Evolutionary conservation across 75 land plant species (phyloP).

Genomic region (Cunninghamia lanceolata): DNA sequence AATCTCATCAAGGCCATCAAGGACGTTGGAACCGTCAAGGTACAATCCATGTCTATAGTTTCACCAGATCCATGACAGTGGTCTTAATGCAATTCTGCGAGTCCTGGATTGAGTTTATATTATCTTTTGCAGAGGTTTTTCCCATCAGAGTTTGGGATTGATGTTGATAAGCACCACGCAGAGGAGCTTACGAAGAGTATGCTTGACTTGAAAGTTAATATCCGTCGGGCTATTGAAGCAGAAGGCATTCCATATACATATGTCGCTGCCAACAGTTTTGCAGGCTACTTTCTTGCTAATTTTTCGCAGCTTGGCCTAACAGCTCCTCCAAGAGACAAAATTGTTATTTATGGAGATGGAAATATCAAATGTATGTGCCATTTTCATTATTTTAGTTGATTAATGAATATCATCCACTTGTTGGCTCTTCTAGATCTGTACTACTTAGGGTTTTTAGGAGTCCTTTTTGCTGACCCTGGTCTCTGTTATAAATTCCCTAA

Average conservation of each 20-base stretch:
- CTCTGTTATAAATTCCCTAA: background rate
- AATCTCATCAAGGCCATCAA: constrained; percentile 32
- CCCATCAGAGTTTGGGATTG: constrained; percentile 59
- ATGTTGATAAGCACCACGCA: constrained; percentile 19
- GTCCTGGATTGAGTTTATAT: background rate
- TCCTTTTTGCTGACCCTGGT: background rate
- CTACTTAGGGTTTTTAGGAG: background rate
- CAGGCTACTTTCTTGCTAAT: constrained; percentile 28
- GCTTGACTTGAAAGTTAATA: constrained; percentile 21
- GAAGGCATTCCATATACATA: constrained; percentile 44
- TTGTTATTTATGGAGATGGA: constrained; percentile 38
- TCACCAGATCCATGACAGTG: background rate
- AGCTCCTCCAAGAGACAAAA: constrained; percentile 37
- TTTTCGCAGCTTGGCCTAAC: constrained; percentile 15
- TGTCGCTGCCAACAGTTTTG: constrained; percentile 23
- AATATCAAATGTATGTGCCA: constrained; percentile 21
- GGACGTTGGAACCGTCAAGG: constrained; percentile 27
- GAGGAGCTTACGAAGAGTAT: constrained; percentile 12
- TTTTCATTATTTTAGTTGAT: background rate
- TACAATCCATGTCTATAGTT: background rate
- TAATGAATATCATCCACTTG: background rate
- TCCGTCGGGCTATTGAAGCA: constrained; percentile 34
- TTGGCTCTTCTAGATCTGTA: background rate
- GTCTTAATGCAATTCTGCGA: no score
- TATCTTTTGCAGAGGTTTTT: constrained; percentile 32